Base-by-base conservation (phyloP, 208 protist genomes). In the Acanthamoeba sp. region DNA sequence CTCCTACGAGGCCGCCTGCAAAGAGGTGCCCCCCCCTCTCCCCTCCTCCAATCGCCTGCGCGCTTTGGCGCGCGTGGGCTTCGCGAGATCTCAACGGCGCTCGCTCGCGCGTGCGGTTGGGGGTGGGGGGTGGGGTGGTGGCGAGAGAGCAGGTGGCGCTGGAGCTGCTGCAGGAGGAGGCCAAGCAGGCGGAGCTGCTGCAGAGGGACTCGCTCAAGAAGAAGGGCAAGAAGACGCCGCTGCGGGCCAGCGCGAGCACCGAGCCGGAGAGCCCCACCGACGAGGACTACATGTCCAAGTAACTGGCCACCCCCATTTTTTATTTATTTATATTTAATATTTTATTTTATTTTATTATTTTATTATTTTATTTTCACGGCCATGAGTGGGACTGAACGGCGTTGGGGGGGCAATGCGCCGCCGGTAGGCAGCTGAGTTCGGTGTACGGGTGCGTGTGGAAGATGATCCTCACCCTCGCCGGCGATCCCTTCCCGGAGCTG, bases 381-480 rank as follows among this genome's bases (percentile, higher is more conserved):
- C n/a, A n/a, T n/a, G n/a, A n/a, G n/a, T n/a, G n/a, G n/a, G n/a
- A n/a, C n/a, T n/a, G n/a, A n/a, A n/a, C n/a, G n/a, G n/a, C n/a
- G n/a, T n/a, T n/a, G n/a, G n/a, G n/a, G n/a, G n/a, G n/a, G n/a
- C n/a, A n/a, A n/a, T n/a, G n/a, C n/a, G n/a, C n/a, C n/a, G n/a
- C n/a, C n/a, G n/a, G n/a, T n/a, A 42, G 87, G 45, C 87, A 90
- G 32, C 55, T 42, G 57, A 87, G 38, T 66, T 94, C 59, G 24
- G 93, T 96, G 0, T 96, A 96, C 87, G 95, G 71, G 34, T 96
- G 91, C 88, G 34, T 96, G 42, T 96, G 95, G 94, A 88, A 85
- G 50, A 82, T 94, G 52, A 59, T 95, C 6, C 55, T 95, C 22
- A 66, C 52, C 42, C 62, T 95, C 20, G 55, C 36, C 1, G 20